Conservation (phyloP, 2,329 filamentous ascomycete species). For the Fusarium sublunatum region DNA sequence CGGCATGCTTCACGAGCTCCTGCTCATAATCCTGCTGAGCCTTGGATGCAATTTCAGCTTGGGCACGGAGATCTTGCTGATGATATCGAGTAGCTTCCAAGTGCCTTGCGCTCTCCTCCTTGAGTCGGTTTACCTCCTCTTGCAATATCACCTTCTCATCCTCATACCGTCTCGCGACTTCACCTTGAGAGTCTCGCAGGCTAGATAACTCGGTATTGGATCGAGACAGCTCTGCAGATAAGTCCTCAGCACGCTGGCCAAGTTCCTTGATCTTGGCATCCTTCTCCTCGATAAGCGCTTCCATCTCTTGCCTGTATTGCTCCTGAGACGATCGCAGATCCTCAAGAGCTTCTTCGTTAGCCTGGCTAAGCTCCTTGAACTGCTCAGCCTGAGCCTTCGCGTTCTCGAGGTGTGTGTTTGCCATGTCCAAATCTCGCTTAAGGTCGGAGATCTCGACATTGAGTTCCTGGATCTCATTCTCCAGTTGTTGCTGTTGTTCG, state of each 20-base stretch:
- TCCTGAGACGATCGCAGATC: slow-evolving; percentile 84
- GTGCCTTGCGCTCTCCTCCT: slow-evolving; percentile 84
- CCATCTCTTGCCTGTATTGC: slow-evolving; percentile 88
- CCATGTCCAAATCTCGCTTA: slow-evolving; percentile 85
- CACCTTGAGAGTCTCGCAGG: slow-evolving; percentile 82
- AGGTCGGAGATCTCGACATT: slow-evolving; percentile 86
- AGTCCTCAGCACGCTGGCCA: slow-evolving; percentile 83
- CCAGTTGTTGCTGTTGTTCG: slow-evolving; percentile 61
- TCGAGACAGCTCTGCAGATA: slow-evolving; percentile 81
- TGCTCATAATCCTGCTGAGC: slow-evolving; percentile 96
- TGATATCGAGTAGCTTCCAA: slow-evolving; percentile 84
- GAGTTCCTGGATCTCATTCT: slow-evolving; percentile 80
- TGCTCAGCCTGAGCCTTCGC: slow-evolving; percentile 84
- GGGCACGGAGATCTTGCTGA: slow-evolving; percentile 90
- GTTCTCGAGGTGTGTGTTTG: slow-evolving; percentile 82
- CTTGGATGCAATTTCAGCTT: slow-evolving; percentile 91
- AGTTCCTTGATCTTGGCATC: slow-evolving; percentile 83
- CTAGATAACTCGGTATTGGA: slow-evolving; percentile 85
- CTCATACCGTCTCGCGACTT: slow-evolving; percentile 75
- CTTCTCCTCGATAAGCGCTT: slow-evolving; percentile 79
- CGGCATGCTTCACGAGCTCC: slow-evolving; percentile 93
- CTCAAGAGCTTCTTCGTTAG: slow-evolving; percentile 86
- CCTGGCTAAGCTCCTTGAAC: slow-evolving; percentile 88
- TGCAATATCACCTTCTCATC: slow-evolving; percentile 86
- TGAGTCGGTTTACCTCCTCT: slow-evolving; percentile 81